Evolutionary conservation across 129 eudicot genomes (phyloP), one percentile per base, ranked within the genome.

Genomic region (Mikania micrantha): DNA sequence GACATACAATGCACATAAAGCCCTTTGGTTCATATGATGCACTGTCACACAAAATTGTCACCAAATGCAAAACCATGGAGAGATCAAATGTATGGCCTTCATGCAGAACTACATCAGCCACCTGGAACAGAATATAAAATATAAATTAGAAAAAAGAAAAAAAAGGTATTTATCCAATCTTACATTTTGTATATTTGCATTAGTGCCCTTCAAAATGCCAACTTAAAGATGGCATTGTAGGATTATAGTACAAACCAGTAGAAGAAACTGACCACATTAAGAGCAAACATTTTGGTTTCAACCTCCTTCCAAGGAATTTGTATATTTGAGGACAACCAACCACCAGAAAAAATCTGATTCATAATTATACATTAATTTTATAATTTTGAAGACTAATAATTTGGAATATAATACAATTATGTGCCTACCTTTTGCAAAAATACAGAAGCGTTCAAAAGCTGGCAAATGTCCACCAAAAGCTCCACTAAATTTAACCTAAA

Each of bases 401-500:
- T 8, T 47, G 50, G 28, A 65, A 74, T 54, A 9, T 29, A 29
- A 41, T 15, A 31, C 22, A 66, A 28, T 0, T 63, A 9, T 34
- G 8, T 5, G 34, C 57, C 59, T 78, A 92, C 98, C 96, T 86
- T 89, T 50, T 86, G 95, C 47, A 82, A 66, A 82, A 74, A 84
- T 16, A 78, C 53, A 42, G 80, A 77, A 72, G 95, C 62, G 47
- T 83, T 82, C 41, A 93, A 71, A 49, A 93, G 85, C 80, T 85
- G 96, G 66, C 96, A 93, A 50, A 86, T 85, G 72, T 93, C 99
- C 73, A 89, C 89, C 83, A 93, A 78, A 62, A 93, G 86, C 83
- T 93, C 96, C 66, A 80, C 85, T 73, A 93, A 66, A 66, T 82
- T 89, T 80, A 78, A 67, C 75, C 99, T 84, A 75, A 88, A 93